Conservation (phyloP, 305 asterid species). For the Fraxinus xanthoxyloides region DNA sequence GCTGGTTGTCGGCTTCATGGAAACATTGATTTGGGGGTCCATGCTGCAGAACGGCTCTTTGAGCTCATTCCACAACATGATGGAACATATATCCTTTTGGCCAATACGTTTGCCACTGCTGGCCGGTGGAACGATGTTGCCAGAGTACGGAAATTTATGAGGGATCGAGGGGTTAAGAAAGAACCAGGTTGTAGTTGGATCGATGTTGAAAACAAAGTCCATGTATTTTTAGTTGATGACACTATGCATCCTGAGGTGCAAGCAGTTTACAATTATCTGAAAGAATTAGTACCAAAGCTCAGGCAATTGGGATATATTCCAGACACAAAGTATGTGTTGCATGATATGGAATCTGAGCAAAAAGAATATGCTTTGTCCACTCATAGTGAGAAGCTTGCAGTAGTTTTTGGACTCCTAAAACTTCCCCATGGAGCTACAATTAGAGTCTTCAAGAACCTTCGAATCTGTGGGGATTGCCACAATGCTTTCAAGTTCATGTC, state of each 20-base stretch:
- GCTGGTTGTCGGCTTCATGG: conserved; percentile 80
- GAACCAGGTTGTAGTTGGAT: conserved; percentile 98
- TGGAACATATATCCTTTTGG: conserved; percentile 77
- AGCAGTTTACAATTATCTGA: conserved; percentile 52
- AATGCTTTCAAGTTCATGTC: conserved; percentile 83
- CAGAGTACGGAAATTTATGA: conserved; percentile 66
- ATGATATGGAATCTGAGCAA: conserved; percentile 84
- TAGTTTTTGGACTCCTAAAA: conserved; percentile 73
- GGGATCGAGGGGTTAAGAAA: conserved; percentile 89
- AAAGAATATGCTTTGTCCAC: conserved; percentile 78
- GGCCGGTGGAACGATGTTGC: conserved; percentile 74
- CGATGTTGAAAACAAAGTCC: conserved; percentile 74
- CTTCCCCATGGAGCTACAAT: conserved; percentile 74
- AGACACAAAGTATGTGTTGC: conserved; percentile 71
- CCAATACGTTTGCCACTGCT: conserved; percentile 69
- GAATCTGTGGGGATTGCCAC: conserved; percentile 95
- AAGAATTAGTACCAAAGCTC: conserved; percentile 54
- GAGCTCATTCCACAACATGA: conserved; percentile 74
- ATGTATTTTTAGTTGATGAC: conserved; percentile 80
- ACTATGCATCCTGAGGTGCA: conserved; percentile 71
- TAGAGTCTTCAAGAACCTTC: conserved; percentile 79
- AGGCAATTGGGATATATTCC: conserved; percentile 81
- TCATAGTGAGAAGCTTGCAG: conserved; percentile 94
- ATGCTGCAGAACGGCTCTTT: conserved; percentile 71
- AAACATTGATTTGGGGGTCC: conserved; percentile 67